Evolutionary conservation across 495 filamentous ascomycete species (phyloP), one percentile per base, ranked within the genome.

Genomic region (Cetradonia linearis): DNA sequence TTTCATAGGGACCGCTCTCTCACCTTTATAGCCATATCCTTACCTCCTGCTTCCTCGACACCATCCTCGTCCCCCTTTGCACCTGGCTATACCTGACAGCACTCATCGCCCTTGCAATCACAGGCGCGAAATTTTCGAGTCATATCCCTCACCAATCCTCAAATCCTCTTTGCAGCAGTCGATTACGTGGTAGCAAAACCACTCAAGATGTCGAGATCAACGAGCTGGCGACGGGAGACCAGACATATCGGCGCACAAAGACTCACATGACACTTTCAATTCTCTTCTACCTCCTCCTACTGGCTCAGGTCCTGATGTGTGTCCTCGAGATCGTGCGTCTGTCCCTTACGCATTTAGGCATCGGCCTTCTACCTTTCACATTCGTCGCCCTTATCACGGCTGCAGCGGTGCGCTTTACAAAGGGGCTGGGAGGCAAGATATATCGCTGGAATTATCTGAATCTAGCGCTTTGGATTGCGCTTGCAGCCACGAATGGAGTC

Each of bases 1-100:
- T 18, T 0, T 5, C 11, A 4, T 31, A 73, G 71, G 71, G 71
- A 33, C 70, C 71, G 20, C 34, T 56, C 23, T 73, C 71, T 30
- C 62, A 66, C 40, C 62, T 70, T 53, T 72, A 70, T 55, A 63
- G 59, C 11, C 69, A 71, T 14, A 58, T 70, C 50, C 66, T 70
- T 27, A 72, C 71, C 33, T 62, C 71, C 62, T 73, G 71, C 63
- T 73, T 73, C 68, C 56, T 66, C 48, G 71, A 73, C 55, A 69
- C 65, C 5, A 66, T 73, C 59, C 65, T 73, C 20, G 58, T 72
- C 37, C 71, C 71, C n/a, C 66, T 71, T 20, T 69, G 69, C 14
- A 66, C 64, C 1, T 72, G 65, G 65, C 44, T 70, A 36, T 66
- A 68, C 50, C 58, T 72, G 23, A 25, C 28, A 34, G 16, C 13